phyloP scores from a whole-genome alignment of 139 green algal species.

The Spirogloea muscicola region DNA sequence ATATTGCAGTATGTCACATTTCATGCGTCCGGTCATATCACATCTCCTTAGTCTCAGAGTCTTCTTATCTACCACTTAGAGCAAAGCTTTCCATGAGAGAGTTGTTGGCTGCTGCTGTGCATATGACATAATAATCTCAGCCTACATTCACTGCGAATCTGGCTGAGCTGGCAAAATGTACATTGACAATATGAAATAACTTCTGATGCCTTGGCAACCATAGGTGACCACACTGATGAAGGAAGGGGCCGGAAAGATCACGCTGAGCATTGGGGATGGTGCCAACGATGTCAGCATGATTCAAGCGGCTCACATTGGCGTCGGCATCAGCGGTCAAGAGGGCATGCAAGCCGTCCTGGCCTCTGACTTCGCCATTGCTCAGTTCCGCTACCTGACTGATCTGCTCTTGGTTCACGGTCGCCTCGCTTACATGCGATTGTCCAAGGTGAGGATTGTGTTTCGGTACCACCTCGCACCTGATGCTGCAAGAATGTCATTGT shows the following conservation, averaged over 20 bases:
- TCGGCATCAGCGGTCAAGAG: constrained; percentile 92
- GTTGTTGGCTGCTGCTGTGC: no score
- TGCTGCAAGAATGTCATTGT: background rate
- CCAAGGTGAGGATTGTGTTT: constrained; percentile 22
- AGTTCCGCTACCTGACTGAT: constrained; percentile 90
- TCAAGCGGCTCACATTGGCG: constrained; percentile 89
- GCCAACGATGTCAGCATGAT: constrained; percentile 99
- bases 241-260: constrained; percentile 61
- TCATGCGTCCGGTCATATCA: no score
- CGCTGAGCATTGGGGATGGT: constrained; percentile 93
- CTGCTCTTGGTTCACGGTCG: constrained; percentile 91
- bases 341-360: constrained; percentile 87
- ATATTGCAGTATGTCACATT: no score
- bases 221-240: constrained; percentile 52
- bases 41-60: no score
- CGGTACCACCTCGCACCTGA: no score
- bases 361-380: constrained; percentile 86
- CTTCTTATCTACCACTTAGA: no score
- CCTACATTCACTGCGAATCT: background rate
- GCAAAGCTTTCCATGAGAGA: no score
- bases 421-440: constrained; percentile 79
- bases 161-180: background rate
- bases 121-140: no score
- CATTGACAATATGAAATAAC: no score
- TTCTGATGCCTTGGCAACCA: no score